Evolutionary conservation across 495 filamentous ascomycete species (phyloP).

Genomic region (Podospora conica): DNA sequence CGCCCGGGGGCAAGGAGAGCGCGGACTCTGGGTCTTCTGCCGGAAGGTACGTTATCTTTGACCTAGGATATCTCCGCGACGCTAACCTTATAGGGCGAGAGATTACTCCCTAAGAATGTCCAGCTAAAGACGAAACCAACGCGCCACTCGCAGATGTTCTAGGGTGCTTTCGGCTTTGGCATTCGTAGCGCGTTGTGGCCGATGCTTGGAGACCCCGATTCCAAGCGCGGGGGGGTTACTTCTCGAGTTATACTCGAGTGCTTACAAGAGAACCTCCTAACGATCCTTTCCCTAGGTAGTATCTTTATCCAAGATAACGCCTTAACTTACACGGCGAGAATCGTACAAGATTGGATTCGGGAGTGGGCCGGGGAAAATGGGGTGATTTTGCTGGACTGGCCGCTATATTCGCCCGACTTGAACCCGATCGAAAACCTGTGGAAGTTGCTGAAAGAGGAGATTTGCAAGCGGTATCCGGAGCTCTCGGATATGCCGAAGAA

Average conservation of each 20-base stretch:
- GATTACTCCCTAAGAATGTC: slow-evolving; percentile 1
- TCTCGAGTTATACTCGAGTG: neutral
- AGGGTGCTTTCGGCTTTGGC: slow-evolving; percentile 4
- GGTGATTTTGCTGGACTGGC: neutral
- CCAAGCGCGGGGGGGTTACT: slow-evolving; percentile 3
- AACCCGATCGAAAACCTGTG: slow-evolving; percentile 6
- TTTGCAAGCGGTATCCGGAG: neutral
- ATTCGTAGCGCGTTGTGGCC: neutral
- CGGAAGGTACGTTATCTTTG: neutral
- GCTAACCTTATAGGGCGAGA: neutral
- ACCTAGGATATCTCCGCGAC: neutral
- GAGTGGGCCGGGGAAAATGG: slow-evolving; percentile 4
- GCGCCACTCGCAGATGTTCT: slow-evolving; percentile 10
- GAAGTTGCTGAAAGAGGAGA: neutral
- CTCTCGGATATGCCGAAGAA: neutral
- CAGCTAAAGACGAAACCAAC: slow-evolving; percentile 4
- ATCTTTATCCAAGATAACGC: slow-evolving; percentile 10
- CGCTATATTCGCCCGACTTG: neutral
- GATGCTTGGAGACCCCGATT: neutral
- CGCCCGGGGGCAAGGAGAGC: slow-evolving; percentile 2
- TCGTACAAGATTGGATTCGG: slow-evolving; percentile 5
- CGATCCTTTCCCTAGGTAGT: neutral
- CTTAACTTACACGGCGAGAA: slow-evolving; percentile 1
- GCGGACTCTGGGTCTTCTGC: slow-evolving; percentile 1
- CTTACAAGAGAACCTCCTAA: slow-evolving; percentile 7